phyloP scores from a whole-genome alignment of 2,329 filamentous ascomycete species.

The Grosmannia serpens region DNA sequence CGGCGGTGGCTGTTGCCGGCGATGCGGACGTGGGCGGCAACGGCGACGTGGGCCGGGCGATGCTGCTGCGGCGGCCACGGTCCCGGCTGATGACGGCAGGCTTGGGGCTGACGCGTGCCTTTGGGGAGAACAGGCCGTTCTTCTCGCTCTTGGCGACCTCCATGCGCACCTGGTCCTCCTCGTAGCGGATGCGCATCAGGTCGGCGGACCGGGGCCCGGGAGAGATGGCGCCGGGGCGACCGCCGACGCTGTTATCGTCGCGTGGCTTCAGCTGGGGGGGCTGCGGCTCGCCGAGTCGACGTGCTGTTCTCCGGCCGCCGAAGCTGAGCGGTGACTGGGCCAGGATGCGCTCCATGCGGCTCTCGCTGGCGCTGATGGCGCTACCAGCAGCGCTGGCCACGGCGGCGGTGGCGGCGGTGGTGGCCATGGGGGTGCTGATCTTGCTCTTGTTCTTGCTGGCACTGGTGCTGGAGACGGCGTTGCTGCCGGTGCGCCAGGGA shows the following conservation, averaged over 20 bases:
- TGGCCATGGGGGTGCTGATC: not conserved
- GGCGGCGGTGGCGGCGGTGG: not conserved
- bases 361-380: conserved; percentile 8
- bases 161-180: conserved; percentile 15
- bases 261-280: not conserved
- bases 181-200: conserved; percentile 15
- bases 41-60: conserved; percentile 16
- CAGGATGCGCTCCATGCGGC: conserved; percentile 13
- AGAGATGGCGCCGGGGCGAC: not conserved
- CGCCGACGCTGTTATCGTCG: not conserved
- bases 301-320: conserved; percentile 12
- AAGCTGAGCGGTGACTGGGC: conserved; percentile 15
- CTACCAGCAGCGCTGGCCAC: not conserved
- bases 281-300: conserved; percentile 8
- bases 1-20: not conserved
- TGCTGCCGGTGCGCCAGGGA: conserved; percentile 24
- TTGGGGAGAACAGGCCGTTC: conserved; percentile 22
- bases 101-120: conserved; percentile 20
- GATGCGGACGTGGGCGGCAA: conserved; percentile 9
- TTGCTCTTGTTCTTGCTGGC: not conserved
- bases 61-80: conserved; percentile 24
- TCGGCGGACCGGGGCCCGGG: conserved; percentile 17
- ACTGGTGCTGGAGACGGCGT: conserved; percentile 11
- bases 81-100: conserved; percentile 24
- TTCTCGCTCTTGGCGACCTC: conserved; percentile 16